Percentiles rank a stretch among this genome's conserved stretches.
These are phyloP conservation scores for Arachnopeziza araneosa DNA, from an alignment of 2,329 filamentous ascomycete species.

Conservation along the genomic window DNA sequence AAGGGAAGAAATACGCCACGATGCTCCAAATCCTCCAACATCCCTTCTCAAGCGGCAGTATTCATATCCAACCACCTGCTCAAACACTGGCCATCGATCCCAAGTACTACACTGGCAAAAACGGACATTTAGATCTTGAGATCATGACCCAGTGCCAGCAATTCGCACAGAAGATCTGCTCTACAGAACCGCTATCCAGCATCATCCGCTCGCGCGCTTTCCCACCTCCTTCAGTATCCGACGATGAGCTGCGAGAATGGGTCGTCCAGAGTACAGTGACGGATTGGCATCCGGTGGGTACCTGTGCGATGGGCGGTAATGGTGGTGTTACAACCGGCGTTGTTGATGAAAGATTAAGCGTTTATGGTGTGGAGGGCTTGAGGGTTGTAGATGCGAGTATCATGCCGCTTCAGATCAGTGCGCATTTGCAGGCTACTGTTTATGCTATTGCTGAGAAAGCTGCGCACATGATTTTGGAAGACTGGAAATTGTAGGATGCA, in stretches of 20 bases:
- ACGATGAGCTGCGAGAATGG: neutral
- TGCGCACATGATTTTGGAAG: neutral
- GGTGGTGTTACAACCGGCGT: constrained; percentile 6
- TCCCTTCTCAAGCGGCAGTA: constrained; percentile 48
- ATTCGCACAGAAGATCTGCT: neutral
- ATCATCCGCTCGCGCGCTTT: neutral
- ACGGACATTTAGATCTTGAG: constrained; percentile 32
- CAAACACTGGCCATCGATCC: constrained; percentile 36
- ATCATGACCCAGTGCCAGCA: neutral
- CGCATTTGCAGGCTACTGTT: constrained; percentile 21
- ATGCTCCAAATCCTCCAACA: constrained; percentile 32
- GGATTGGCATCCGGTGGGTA: constrained; percentile 7
- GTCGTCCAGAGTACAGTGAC: neutral
- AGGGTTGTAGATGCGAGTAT: constrained; percentile 25
- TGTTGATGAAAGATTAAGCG: constrained; percentile 23
- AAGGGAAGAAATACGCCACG: constrained; percentile 2
- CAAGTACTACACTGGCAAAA: constrained; percentile 35
- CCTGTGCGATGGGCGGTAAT: constrained; percentile 2
- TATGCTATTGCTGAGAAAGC: constrained; percentile 26
- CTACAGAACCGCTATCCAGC: neutral
- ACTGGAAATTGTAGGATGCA: neutral
- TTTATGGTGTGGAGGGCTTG: constrained; percentile 24
- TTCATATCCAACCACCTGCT: constrained; percentile 39
- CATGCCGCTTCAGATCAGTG: constrained; percentile 21
- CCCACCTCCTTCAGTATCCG: neutral